Percentiles rank a stretch among this genome's conserved stretches.
Conservation (phyloP, 768 basidiomycete genomes). For the Suillus occidentalis region DNA sequence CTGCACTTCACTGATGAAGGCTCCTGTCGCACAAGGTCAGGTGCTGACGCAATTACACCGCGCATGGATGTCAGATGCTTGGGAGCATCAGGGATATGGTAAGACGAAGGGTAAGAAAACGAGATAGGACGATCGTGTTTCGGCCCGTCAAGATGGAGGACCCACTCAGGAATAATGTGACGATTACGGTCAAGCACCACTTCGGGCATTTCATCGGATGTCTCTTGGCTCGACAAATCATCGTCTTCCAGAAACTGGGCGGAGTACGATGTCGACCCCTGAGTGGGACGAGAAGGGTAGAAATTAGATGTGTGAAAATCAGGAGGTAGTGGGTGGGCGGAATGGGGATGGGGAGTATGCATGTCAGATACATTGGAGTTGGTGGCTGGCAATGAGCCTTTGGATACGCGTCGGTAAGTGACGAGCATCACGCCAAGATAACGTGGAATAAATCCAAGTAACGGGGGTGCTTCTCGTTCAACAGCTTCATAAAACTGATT, state of each 20-base stretch:
- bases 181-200: conserved; percentile 89
- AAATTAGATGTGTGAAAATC: conserved; percentile 29
- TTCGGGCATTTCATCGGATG: conserved; percentile 86
- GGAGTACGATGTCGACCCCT: neutral
- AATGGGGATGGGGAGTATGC: conserved; percentile 18
- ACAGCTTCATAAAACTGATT: conserved; percentile 98
- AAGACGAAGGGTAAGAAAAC: conserved; percentile 32
- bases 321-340: conserved; percentile 26
- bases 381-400: conserved; percentile 30
- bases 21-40: conserved; percentile 50
- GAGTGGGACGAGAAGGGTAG: conserved; percentile 19
- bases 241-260: conserved; percentile 27
- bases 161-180: conserved; percentile 96
- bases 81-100: conserved; percentile 14
- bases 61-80: conserved; percentile 42
- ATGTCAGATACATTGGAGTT: conserved; percentile 14
- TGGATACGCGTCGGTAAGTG: conserved; percentile 82
- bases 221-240: conserved; percentile 42
- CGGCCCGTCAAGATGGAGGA: conserved; percentile 55
- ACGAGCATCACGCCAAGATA: conserved; percentile 99
- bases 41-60: conserved; percentile 65
- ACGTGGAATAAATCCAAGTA: conserved; percentile 93
- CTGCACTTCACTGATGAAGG: conserved; percentile 32
- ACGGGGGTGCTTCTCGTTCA: conserved; percentile 88
- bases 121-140: conserved; percentile 53